Conservation (phyloP, 768 basidiomycete species). For the Trametes elegans region DNA sequence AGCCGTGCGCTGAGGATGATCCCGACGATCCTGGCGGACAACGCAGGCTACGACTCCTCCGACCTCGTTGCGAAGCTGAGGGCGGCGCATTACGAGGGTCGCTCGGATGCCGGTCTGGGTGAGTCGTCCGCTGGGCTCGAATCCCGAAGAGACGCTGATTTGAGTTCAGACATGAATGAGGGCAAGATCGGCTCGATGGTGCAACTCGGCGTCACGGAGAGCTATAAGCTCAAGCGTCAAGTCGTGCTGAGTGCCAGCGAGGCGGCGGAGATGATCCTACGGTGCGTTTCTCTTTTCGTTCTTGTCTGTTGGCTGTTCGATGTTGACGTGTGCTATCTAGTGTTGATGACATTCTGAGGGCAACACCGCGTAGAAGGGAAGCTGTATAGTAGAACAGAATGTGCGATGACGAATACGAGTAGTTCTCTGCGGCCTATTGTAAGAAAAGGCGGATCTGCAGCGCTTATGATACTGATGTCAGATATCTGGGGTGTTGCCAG, state of each 20-base stretch:
- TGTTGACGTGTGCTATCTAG: conserved; percentile 38
- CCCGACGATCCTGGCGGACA: conserved; percentile 95
- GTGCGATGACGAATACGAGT: too few species aligned
- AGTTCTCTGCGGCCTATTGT: too few species aligned
- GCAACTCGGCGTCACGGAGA: conserved; percentile 88
- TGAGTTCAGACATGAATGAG: conserved; percentile 74
- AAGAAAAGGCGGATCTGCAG: too few species aligned
- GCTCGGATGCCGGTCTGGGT: conserved; percentile 86
- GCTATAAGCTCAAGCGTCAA: conserved; percentile 95
- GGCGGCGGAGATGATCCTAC: conserved; percentile 97
- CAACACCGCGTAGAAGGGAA: conserved; percentile 84
- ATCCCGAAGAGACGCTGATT: not conserved
- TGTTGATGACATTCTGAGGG: conserved; percentile 89
- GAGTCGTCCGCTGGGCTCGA: conserved; percentile 28
- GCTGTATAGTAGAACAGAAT: conserved; percentile 44
- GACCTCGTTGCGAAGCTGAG: conserved; percentile 88
- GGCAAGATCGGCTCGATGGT: conserved; percentile 88
- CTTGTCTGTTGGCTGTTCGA: not conserved
- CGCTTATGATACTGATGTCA: too few species aligned
- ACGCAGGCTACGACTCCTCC: conserved; percentile 96
- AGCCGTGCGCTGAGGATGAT: conserved; percentile 88
- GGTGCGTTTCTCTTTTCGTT: conserved; percentile 46
- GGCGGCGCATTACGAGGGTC: conserved; percentile 92
- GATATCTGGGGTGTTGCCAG: too few species aligned
- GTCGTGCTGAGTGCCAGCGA: conserved; percentile 94